Conservation (phyloP, 768 basidiomycete genomes). For the Serendipita vermifera region DNA sequence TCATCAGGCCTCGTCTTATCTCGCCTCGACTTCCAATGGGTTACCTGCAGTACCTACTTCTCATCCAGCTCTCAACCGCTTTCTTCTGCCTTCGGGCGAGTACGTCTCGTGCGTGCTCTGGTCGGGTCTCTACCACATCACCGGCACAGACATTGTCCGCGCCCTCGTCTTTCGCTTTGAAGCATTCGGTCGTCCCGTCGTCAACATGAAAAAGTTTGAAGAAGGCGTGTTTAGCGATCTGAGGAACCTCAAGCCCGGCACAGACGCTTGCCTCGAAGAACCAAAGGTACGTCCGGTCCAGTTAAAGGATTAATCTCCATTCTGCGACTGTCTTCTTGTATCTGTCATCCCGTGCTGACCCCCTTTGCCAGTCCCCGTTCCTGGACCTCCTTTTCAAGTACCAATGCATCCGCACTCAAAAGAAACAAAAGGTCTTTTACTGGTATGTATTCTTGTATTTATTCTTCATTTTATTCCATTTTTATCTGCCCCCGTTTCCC, state of each 20-base stretch:
- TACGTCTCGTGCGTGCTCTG: constrained; percentile 86
- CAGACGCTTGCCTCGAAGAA: constrained; percentile 85
- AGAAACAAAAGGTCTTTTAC: constrained; percentile 99
- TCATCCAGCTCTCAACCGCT: constrained; percentile 73
- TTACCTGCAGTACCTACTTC: constrained; percentile 28
- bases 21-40: not conserved
- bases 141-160: constrained; percentile 92
- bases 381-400: constrained; percentile 90
- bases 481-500: not conserved
- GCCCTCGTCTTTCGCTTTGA: constrained; percentile 91
- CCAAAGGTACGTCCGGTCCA: constrained; percentile 57
- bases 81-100: constrained; percentile 75
- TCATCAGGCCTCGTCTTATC: too few relatives aligned
- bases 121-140: constrained; percentile 86
- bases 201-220: constrained; percentile 93
- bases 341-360: not conserved
- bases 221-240: constrained; percentile 93
- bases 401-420: constrained; percentile 93
- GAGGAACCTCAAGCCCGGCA: constrained; percentile 84
- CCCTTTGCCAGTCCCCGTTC: constrained; percentile 58
- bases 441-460: constrained; percentile 42
- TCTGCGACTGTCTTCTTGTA: not conserved
- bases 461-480: not conserved
- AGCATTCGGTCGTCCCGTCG: constrained; percentile 79
- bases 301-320: not conserved